These are phyloP conservation scores for Spatholobus suberectus DNA, from an alignment of 306 rosid species.

Conservation along the genomic window DNA sequence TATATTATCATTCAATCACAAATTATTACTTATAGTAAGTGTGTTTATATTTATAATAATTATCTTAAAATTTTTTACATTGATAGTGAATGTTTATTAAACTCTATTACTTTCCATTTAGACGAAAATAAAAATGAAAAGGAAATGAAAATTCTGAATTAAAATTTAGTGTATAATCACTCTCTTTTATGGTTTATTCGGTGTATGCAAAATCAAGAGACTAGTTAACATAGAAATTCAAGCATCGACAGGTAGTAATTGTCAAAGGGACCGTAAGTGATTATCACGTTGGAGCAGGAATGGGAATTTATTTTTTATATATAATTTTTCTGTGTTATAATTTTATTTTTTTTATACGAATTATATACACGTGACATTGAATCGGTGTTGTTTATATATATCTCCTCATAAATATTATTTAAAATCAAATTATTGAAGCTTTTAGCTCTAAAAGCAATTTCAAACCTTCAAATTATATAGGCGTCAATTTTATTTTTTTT, in stretches of 20 bases:
- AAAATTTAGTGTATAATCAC: neutral
- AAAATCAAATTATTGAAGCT: too few relatives aligned
- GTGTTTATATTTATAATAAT: too few relatives aligned
- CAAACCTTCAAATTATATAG: neutral
- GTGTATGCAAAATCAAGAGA: neutral
- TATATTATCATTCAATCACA: too few relatives aligned
- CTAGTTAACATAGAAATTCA: neutral
- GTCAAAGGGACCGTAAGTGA: too few relatives aligned
- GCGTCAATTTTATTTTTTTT: neutral
- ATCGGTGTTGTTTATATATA: neutral
- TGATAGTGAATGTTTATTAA: too few relatives aligned
- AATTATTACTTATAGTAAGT: too few relatives aligned
- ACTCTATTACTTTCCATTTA: neutral
- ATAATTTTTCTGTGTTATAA: neutral
- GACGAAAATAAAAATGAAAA: neutral
- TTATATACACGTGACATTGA: neutral
- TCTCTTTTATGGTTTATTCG: neutral
- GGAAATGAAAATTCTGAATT: too few relatives aligned
- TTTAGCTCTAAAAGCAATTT: too few relatives aligned
- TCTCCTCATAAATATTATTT: neutral
- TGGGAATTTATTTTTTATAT: neutral
- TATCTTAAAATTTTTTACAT: too few relatives aligned
- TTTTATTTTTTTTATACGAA: neutral
- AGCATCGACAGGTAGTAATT: neutral
- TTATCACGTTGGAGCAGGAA: neutral